Base-by-base conservation (phyloP, 1,284 basidiomycete species). In the Ceratobasidium sp. region DNA sequence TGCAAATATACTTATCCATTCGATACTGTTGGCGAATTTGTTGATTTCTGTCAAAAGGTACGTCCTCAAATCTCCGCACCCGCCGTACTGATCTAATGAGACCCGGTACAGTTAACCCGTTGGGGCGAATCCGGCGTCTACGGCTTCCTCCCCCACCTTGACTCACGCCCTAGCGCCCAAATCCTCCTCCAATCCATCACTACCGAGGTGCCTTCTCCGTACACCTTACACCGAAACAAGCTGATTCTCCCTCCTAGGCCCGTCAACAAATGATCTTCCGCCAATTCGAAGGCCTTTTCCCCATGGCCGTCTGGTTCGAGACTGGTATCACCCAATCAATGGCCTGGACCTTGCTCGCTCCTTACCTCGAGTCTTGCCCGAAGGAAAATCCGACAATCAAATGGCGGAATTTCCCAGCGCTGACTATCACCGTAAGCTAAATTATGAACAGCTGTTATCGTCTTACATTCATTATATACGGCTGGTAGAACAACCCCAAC, bases 191-290 rank as follows among this genome's bases (percentile, higher is more conserved):
- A 92, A 81, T 86, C 87, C 5, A 89, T 92, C 79, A 86, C 89
- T 0, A 90, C 88, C n/a, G 90, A 92, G 82, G 88, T 85, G 44
- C 46, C 29, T 49, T 29, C 13, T 19, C 29, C 66, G 1, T 52
- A 46, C 11, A 49, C 29, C 11, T n/a, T 37, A 59, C 29, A 17
- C 54, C n/a, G 15, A n/a, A 37, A 25, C 29, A 49, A 46, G 13
- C n/a, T 40, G 19, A 54, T n/a, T 29, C 19, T 25, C 29, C 11
- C 8, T 25, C 29, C 9, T 32, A 74, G 71, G 64, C 85, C 6
- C 85, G 91, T 13, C 90, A 92, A 82, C 89, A 92, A 83, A 88
- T 91, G 88, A 85, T 88, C 62, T 90, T 92, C 85, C 83, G 90
- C 15, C 90, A 92, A 81, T 87, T 91, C 68, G 86, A 89, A 76